Evolutionary conservation across 768 basidiomycete species (phyloP), one percentile per base, ranked within the genome.

Genomic region (Podaxis carcinomalis): DNA sequence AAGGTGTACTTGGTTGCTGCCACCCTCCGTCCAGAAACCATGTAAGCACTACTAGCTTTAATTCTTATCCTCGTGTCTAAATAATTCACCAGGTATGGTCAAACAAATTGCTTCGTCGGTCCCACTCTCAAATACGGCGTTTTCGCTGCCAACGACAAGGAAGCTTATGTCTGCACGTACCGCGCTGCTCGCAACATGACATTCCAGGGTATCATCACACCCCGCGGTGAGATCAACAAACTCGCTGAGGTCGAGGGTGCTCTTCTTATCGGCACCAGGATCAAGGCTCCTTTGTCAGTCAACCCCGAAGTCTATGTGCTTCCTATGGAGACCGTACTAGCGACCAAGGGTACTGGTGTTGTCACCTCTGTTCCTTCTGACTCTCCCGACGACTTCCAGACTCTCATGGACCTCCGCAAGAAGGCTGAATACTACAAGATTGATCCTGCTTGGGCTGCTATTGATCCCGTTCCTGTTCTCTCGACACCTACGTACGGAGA

Each of bases 271-370:
- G 97, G 97, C 3, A 90, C 95, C 21, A 93, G 85, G 69, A 87
- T 98, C 74, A 88, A 87, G 63, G 95, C 96, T 1, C 95, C 96
- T 0, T 87, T 92, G 64, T 84, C 87, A 23, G 67, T 94, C 54
- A 83, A 88, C 71, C 85, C 90, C 0, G 88, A 96, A 74, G 92
- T 98, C 27, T 95, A 95, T 68, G 93, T 99, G 50, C 75, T 99
- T 60, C 97, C 97, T n/a, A 99, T 99, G 97, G 97, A 99, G 66
- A 92, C 89, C 66, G 94, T 98, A 56, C 81, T 96, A 51, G 85
- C 94, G n/a, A 95, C 92, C 63, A 98, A 98, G 89, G 97, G 97
- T 68, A 98, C 96, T 11, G 97, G 96, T 63, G 94, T 99, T 32
- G 97, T 99, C 68, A 97, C 95, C 4, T 98, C 93, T 42, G 95